A percentile compares a stretch with the other conserved stretches of the same genome.
Conservation (phyloP, 228 moss, liverwort and hornwort genomes). For the Sphagnum fallax region DNA sequence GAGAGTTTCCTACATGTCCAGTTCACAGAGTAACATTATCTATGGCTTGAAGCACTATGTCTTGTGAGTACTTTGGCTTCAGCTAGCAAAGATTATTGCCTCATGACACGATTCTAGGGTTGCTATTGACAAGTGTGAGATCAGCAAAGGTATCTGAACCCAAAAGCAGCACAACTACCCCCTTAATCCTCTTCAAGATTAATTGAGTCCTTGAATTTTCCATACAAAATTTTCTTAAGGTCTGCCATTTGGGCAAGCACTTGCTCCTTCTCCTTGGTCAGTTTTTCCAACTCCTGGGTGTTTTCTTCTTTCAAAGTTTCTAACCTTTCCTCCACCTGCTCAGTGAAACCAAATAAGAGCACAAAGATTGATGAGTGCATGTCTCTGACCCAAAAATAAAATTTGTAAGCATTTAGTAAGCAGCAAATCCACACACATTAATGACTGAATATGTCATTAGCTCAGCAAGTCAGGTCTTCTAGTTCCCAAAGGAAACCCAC, state of each 20-base stretch:
- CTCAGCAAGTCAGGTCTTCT: too few relatives aligned
- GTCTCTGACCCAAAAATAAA: neutral
- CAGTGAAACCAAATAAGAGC: neutral
- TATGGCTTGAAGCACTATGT: too few relatives aligned
- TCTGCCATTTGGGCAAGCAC: conserved; percentile 84
- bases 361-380: neutral
- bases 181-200: conserved; percentile 90
- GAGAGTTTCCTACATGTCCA: too few relatives aligned
- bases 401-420: neutral
- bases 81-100: too few relatives aligned
- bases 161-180: neutral
- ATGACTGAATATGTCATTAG: too few relatives aligned
- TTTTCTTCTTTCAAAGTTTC: conserved; percentile 65
- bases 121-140: too few relatives aligned
- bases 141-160: neutral
- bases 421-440: neutral
- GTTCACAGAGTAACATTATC: too few relatives aligned
- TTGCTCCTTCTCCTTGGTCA: conserved; percentile 56
- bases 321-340: conserved; percentile 56
- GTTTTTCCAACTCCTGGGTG: conserved; percentile 48
- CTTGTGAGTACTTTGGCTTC: too few relatives aligned
- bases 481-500: conserved; percentile 8
- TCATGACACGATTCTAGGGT: too few relatives aligned
- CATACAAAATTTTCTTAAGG: conserved; percentile 73
- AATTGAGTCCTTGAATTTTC: conserved; percentile 92